Base-by-base conservation (phyloP, 352 stramenopile species). In the Phytophthora macrochlamydospora region DNA sequence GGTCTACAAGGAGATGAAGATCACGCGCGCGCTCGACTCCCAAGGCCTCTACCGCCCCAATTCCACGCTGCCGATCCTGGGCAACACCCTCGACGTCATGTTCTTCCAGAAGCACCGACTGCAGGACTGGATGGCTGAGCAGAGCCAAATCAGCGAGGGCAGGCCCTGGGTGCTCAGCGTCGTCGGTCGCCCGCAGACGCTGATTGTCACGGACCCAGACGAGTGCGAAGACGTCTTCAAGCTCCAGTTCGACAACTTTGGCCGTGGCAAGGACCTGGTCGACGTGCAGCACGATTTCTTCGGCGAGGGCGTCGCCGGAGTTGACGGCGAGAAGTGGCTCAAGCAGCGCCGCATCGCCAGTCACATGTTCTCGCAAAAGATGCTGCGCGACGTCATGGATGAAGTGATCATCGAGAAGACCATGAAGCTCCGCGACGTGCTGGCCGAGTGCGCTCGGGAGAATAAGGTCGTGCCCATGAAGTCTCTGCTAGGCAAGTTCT, bases 291-390 rank as follows among this genome's bases (percentile, higher is more conserved):
- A 61, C 18, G 71, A 87, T 46, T 71, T 91, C 40, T 75, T 92
- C 29, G 81, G 83, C 29, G 62, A 85, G 43, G 83, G 81, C 43
- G 88, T 92, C 30, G 78, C 86, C 50, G 67, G 59, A 6, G 61
- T 72, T 3, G 77, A 92, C 46, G 79, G 79, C 24, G 59, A 68
- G 44, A 61, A 65, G 30, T 91, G 83, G 83, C 54, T 76, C 4
- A 62, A 80, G 33, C 79, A 91, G 55, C 71, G 83, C n/a, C 87
- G 85, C 38, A 83, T 67, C 6, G 84, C 86, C 57, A 92, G 82
- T 56, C 90, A 95, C 60, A 88, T 97, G 29, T 92, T 93, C 43
- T 89, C 78, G 4, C 78, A 68, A 50, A 65, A 76, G 24, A 77
- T 75, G 70, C 40, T 82, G 24, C 50, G 60, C 12, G 65, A 76